Percentiles rank a stretch among this genome's conserved stretches.
Conservation (phyloP, 2,329 filamentous ascomycete genomes). For the Beauveria scarabaeidicola region DNA sequence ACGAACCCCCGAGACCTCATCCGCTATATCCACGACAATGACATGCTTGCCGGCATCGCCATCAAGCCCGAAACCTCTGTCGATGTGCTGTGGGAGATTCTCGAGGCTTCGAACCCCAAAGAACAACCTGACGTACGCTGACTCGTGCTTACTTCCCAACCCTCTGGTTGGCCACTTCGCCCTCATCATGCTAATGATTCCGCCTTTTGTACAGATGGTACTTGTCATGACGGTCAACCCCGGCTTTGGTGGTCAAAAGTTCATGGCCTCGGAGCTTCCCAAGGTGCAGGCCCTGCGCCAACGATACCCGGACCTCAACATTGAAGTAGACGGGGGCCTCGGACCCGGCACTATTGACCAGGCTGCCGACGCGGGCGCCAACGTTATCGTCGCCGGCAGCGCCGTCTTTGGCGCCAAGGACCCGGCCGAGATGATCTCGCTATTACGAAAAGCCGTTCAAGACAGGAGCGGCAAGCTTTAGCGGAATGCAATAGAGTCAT, state of each 20-base stretch:
- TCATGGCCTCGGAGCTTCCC: constrained; percentile 92
- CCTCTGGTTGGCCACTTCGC: background rate
- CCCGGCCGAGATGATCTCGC: constrained; percentile 75
- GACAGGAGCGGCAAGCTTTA: constrained; percentile 37
- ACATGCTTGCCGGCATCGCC: constrained; percentile 86
- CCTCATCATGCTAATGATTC: background rate
- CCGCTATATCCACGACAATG: constrained; percentile 79
- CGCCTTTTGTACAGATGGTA: constrained; percentile 63
- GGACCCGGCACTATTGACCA: constrained; percentile 85
- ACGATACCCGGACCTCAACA: constrained; percentile 85
- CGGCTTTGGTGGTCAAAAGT: constrained; percentile 95
- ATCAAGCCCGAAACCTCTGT: constrained; percentile 90
- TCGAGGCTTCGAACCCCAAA: constrained; percentile 61
- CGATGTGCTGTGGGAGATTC: constrained; percentile 83
- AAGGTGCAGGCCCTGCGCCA: constrained; percentile 80
- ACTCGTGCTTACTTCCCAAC: background rate
- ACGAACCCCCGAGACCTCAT: constrained; percentile 82
- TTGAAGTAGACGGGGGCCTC: constrained; percentile 92
- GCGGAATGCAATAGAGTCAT: background rate
- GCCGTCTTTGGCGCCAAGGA: constrained; percentile 91
- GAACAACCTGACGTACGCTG: constrained; percentile 80
- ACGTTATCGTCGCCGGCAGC: constrained; percentile 94
- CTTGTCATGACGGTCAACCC: constrained; percentile 97
- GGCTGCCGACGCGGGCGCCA: constrained; percentile 89
- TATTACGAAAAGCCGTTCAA: constrained; percentile 73